A percentile compares a stretch with the other conserved stretches of the same genome.
phyloP scores from a whole-genome alignment of 768 basidiomycete genomes.

The Hysterangium stoloniferum region DNA sequence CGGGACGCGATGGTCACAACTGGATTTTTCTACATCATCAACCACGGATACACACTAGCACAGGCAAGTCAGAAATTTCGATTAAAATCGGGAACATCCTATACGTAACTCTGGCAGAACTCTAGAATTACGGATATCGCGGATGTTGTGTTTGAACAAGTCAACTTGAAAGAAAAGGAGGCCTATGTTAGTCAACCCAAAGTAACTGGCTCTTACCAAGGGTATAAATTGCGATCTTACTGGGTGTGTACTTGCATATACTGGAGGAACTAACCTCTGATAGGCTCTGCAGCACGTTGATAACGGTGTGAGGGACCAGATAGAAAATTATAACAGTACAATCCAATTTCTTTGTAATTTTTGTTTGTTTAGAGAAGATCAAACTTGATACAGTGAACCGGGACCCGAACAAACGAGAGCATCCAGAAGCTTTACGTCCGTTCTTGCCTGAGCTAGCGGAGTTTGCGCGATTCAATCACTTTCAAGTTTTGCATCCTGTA shows the following conservation, averaged over 20 bases:
- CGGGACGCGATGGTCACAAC: constrained; percentile 34
- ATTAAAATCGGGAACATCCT: too few species aligned
- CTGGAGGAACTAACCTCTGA: neutral
- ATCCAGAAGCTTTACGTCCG: constrained; percentile 43
- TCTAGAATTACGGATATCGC: constrained; percentile 42
- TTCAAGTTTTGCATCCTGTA: constrained; percentile 41
- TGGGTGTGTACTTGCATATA: constrained; percentile 33
- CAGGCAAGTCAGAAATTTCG: constrained; percentile 23
- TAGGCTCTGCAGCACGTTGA: constrained; percentile 43
- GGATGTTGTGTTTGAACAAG: constrained; percentile 34
- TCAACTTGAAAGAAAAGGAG: constrained; percentile 36
- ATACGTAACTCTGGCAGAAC: too few species aligned
- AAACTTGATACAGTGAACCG: constrained; percentile 36
- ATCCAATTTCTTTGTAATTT: neutral
- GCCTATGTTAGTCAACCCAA: constrained; percentile 33
- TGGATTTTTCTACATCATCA: constrained; percentile 43
- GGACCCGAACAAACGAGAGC: constrained; percentile 36
- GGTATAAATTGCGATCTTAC: constrained; percentile 46
- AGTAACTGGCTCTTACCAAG: constrained; percentile 42
- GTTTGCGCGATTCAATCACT: constrained; percentile 45
- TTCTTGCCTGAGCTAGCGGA: constrained; percentile 45
- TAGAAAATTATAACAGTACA: constrained; percentile 59
- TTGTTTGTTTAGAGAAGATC: neutral
- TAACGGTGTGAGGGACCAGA: constrained; percentile 52
- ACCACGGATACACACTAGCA: constrained; percentile 38